A percentile compares a stretch with the other conserved stretches of the same genome.
phyloP scores from a whole-genome alignment of 1,284 basidiomycete species.

The Entoloma clypeatum region DNA sequence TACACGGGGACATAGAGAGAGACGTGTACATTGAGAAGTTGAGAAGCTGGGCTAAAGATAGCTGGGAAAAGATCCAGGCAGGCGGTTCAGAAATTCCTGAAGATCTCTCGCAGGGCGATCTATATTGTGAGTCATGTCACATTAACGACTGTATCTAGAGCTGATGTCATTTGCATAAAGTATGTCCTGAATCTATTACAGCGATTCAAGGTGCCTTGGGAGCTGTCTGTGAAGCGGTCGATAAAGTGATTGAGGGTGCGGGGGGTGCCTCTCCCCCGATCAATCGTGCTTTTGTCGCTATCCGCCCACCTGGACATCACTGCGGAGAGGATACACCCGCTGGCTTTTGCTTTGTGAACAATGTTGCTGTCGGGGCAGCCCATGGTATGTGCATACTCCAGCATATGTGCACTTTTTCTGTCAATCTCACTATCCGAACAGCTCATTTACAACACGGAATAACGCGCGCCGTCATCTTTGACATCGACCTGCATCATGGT shows the following conservation, averaged over 20 bases:
- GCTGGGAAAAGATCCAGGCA: slow-evolving; percentile 58
- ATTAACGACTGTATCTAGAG: background rate
- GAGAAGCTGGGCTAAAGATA: slow-evolving; percentile 58
- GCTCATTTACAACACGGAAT: slow-evolving; percentile 80
- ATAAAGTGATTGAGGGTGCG: slow-evolving; percentile 45
- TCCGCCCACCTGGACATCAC: slow-evolving; percentile 89
- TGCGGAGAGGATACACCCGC: slow-evolving; percentile 85
- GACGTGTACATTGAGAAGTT: slow-evolving; percentile 68
- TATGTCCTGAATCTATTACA: slow-evolving; percentile 64
- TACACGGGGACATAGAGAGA: slow-evolving; percentile 68
- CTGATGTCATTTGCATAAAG: slow-evolving; percentile 35
- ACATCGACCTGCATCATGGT: slow-evolving; percentile 94
- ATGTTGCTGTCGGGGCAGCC: slow-evolving; percentile 86
- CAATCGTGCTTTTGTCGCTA: slow-evolving; percentile 72
- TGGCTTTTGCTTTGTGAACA: slow-evolving; percentile 95
- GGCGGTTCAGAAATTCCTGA: slow-evolving; percentile 79
- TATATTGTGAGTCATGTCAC: slow-evolving; percentile 63
- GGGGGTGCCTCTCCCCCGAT: slow-evolving; percentile 15
- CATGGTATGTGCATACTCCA: slow-evolving; percentile 58
- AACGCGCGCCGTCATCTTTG: slow-evolving; percentile 81
- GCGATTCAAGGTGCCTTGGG: slow-evolving; percentile 77
- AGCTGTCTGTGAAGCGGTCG: slow-evolving; percentile 83
- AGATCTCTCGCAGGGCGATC: slow-evolving; percentile 71
- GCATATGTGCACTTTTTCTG: background rate
- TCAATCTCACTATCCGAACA: slow-evolving; percentile 26